These are phyloP conservation scores for Ogataea haglerorum DNA, from an alignment of 805 yeast species.

Conservation along the genomic window DNA sequence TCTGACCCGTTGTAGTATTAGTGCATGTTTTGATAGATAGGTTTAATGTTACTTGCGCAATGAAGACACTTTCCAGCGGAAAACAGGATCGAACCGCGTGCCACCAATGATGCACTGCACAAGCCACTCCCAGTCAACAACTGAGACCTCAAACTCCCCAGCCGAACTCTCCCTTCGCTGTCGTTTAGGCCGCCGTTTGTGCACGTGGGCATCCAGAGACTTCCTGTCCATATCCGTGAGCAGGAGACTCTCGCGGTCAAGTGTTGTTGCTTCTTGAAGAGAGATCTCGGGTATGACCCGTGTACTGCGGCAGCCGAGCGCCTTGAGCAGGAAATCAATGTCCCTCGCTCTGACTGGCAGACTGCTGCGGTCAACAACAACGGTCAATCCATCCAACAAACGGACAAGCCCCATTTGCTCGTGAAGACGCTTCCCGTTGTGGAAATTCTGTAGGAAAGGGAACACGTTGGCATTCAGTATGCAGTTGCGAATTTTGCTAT, in stretches of 20 bases:
- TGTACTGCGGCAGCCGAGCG: slow-evolving; percentile 12
- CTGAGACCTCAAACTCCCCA: slow-evolving; percentile 17
- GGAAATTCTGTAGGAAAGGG: slow-evolving; percentile 39
- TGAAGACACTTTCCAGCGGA: slow-evolving; percentile 23
- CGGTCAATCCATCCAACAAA: slow-evolving; percentile 32
- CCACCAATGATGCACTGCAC: slow-evolving; percentile 53
- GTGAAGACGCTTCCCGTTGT: slow-evolving; percentile 29
- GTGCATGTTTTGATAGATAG: slow-evolving; percentile 1
- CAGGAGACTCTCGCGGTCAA: slow-evolving; percentile 1
- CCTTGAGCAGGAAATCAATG: slow-evolving; percentile 9
- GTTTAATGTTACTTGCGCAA: not conserved
- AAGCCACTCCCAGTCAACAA: slow-evolving; percentile 64
- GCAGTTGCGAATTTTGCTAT: slow-evolving; percentile 39
- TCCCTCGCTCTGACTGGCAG: slow-evolving; percentile 8
- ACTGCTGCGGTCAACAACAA: slow-evolving; percentile 33
- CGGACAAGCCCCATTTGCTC: slow-evolving; percentile 43
- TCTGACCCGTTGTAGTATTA: slow-evolving; percentile 2
- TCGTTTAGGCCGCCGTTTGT: not conserved
- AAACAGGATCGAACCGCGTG: slow-evolving; percentile 14
- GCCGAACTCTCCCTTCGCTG: not conserved
- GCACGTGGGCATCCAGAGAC: slow-evolving; percentile 2
- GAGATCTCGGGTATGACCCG: slow-evolving; percentile 5
- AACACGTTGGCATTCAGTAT: slow-evolving; percentile 46
- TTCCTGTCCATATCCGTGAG: slow-evolving; percentile 12
- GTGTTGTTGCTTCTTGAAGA: not conserved